Evolutionary conservation across 495 filamentous ascomycete species (phyloP).

Genomic region (Tetracladium setigerum): DNA sequence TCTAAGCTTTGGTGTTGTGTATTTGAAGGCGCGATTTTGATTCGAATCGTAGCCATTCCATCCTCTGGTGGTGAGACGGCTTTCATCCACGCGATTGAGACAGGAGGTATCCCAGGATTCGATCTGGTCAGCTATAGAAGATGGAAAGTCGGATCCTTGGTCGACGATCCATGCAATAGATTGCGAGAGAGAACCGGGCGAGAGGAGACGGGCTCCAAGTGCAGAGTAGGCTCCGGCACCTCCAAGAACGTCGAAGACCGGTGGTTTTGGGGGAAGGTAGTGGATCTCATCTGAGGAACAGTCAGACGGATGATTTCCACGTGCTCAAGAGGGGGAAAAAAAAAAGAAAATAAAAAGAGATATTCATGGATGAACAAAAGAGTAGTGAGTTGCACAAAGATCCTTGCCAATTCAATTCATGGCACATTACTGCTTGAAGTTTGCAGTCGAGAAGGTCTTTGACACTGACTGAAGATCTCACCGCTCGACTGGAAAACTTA

Average conservation of each 20-base stretch:
- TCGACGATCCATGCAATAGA: slow-evolving; percentile 87
- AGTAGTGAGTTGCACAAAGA: neutral
- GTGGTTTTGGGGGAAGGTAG: slow-evolving; percentile 52
- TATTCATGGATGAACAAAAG: neutral
- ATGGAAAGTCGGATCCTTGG: slow-evolving; percentile 77
- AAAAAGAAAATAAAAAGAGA: slow-evolving; percentile 2
- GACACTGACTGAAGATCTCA: no score
- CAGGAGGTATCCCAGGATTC: slow-evolving; percentile 65
- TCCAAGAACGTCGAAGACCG: slow-evolving; percentile 66
- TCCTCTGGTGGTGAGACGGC: slow-evolving; percentile 74
- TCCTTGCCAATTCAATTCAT: no score
- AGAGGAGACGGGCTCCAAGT: slow-evolving; percentile 82
- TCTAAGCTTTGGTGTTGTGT: slow-evolving; percentile 78
- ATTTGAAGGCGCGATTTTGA: slow-evolving; percentile 64
- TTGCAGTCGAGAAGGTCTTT: no score
- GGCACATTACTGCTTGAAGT: no score
- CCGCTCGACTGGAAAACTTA: no score
- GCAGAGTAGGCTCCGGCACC: slow-evolving; percentile 83
- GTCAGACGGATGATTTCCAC: neutral
- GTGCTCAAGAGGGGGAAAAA: neutral
- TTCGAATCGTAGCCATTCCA: slow-evolving; percentile 75
- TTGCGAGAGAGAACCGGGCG: slow-evolving; percentile 45
- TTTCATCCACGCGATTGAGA: slow-evolving; percentile 54
- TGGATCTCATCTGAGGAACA: slow-evolving; percentile 76
- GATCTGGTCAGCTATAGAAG: slow-evolving; percentile 51